Evolutionary conservation across 2,329 filamentous ascomycete species (phyloP).

Genomic region (Plenodomus biglobosus): DNA sequence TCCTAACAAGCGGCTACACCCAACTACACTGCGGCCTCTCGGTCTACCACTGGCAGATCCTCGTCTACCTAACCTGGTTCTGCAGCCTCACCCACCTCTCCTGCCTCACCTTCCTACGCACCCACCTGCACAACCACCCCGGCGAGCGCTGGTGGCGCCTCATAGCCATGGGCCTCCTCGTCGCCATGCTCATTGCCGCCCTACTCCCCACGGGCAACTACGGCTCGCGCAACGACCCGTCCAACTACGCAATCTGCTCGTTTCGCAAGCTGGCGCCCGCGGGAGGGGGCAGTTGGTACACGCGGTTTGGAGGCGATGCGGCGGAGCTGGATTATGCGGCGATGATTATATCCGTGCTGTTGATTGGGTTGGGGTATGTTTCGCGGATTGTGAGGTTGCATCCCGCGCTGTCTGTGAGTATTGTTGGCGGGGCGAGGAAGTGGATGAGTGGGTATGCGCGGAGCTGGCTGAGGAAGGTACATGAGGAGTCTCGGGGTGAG

Average conservation of each 20-base stretch:
- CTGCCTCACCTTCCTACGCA: conserved; percentile 13
- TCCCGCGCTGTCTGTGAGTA: not conserved
- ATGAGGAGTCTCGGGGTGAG: not conserved
- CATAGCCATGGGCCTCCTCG: conserved; percentile 7
- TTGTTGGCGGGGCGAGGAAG: not conserved
- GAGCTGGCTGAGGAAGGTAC: not conserved
- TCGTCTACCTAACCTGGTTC: conserved; percentile 18
- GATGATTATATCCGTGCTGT: not conserved
- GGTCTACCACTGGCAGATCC: conserved; percentile 17
- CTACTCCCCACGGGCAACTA: conserved; percentile 11
- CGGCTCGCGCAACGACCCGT: conserved; percentile 3
- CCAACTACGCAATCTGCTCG: conserved; percentile 1
- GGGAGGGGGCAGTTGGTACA: no score
- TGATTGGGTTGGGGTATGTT: not conserved
- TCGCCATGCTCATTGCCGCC: conserved; percentile 8
- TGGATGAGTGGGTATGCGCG: not conserved
- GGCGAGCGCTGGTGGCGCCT: conserved; percentile 8
- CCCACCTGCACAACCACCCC: conserved; percentile 4
- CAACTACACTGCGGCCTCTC: conserved; percentile 16
- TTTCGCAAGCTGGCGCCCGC: not conserved
- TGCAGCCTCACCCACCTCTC: conserved; percentile 13
- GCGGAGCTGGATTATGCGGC: no score
- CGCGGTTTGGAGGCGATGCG: no score
- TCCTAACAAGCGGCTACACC: conserved; percentile 17
- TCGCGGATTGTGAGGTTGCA: not conserved